phyloP scores from a whole-genome alignment of 1,139 yeast genomes.

The Candida pseudoviswanathii region DNA sequence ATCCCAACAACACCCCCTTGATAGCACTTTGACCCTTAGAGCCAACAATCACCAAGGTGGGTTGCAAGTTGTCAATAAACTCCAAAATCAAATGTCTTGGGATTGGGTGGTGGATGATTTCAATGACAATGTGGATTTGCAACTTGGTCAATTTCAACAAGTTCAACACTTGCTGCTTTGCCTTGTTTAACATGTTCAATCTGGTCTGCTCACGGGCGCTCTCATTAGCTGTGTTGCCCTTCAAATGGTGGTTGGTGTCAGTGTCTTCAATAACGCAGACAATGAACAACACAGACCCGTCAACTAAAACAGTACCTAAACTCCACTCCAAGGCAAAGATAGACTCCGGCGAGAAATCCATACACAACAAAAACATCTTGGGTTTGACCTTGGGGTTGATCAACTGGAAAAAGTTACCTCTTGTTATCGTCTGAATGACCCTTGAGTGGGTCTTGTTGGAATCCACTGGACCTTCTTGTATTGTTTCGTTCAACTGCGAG shows the following conservation, averaged over 20 bases:
- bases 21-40: conserved; percentile 77
- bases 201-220: conserved; percentile 53
- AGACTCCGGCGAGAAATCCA: conserved; percentile 85
- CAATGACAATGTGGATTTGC: conserved; percentile 75
- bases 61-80: conserved; percentile 78
- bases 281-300: conserved; percentile 80
- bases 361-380: conserved; percentile 72
- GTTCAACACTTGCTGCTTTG: conserved; percentile 60
- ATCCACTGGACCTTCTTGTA: conserved; percentile 63
- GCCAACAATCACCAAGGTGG: conserved; percentile 81
- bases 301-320: conserved; percentile 81
- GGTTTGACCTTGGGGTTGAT: conserved; percentile 54
- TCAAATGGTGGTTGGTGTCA: conserved; percentile 47
- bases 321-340: conserved; percentile 88
- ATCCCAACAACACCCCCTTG: conserved; percentile 75
- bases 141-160: conserved; percentile 69
- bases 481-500: conserved; percentile 56
- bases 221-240: conserved; percentile 43
- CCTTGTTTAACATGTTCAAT: conserved; percentile 58
- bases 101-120: conserved; percentile 80
- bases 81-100: conserved; percentile 86
- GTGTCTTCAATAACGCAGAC: conserved; percentile 79
- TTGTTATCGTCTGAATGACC: conserved; percentile 66
- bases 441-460: conserved; percentile 57
- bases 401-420: conserved; percentile 67